phyloP scores from a whole-genome alignment of 805 yeast genomes.

The Teunomyces funiuensis region DNA sequence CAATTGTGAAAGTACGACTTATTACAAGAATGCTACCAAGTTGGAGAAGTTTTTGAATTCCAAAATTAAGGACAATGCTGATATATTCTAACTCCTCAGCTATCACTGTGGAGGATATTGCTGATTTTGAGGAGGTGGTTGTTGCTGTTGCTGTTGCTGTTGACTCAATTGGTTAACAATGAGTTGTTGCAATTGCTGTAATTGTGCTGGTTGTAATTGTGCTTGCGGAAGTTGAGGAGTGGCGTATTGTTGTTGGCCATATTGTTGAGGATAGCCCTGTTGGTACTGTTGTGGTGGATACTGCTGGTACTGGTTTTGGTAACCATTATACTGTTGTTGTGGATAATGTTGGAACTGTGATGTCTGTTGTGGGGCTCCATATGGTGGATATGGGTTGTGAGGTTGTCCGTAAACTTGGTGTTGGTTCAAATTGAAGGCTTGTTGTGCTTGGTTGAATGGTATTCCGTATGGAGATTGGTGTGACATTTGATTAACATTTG shows the following conservation, averaged over 20 bases:
- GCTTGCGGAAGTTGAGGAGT: conserved; percentile 4
- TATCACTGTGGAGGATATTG: background rate
- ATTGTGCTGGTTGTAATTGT: conserved; percentile 22
- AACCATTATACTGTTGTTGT: conserved; percentile 8
- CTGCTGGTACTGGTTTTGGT: conserved; percentile 1
- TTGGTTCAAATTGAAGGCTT: conserved; percentile 8
- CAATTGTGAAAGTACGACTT: conserved; percentile 92
- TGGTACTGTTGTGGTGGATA: conserved; percentile 5
- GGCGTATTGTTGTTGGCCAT: conserved; percentile 15
- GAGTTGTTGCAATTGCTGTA: conserved; percentile 25
- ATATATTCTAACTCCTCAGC: conserved; percentile 1
- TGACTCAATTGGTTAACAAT: conserved; percentile 20
- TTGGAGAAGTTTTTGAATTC: conserved; percentile 83
- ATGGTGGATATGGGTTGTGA: background rate
- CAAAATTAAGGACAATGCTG: conserved; percentile 88
- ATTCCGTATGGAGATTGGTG: conserved; percentile 22
- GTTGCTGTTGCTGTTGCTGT: conserved; percentile 13
- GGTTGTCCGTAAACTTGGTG: conserved; percentile 9
- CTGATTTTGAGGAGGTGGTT: conserved; percentile 9
- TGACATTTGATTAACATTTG: background rate
- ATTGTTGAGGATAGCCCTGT: conserved; percentile 6
- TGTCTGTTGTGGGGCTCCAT: background rate
- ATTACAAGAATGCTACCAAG: conserved; percentile 91
- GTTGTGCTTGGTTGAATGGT: conserved; percentile 22
- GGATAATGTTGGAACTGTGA: conserved; percentile 5